Percentiles rank a stretch among this genome's conserved stretches.
Conservation (phyloP, 371 early-diverging fungal species). For the Syncephalis fuscata region DNA sequence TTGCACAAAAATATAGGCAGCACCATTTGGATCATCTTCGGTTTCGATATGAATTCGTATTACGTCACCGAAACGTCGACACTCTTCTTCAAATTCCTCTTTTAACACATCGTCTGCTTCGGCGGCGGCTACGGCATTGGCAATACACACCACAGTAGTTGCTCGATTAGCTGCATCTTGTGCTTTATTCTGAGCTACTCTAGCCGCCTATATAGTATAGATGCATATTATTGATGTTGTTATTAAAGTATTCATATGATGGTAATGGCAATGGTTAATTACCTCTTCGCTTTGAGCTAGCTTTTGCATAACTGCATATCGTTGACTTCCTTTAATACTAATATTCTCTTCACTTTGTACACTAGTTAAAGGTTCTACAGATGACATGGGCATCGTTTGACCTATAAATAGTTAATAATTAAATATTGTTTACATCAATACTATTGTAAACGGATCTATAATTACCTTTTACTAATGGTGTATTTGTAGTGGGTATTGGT, state of each 20-base stretch:
- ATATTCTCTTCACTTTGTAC: constrained; percentile 46
- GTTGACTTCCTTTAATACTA: constrained; percentile 35
- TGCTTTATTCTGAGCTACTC: neutral
- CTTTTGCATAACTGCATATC: constrained; percentile 56
- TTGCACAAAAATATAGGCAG: constrained; percentile 41
- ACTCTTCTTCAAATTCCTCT: constrained; percentile 50
- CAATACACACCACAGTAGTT: constrained; percentile 31
- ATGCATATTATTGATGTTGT: neutral
- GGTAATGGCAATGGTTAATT: neutral
- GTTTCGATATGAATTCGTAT: constrained; percentile 27
- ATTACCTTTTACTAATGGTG: too few relatives aligned
- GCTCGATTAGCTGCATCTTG: constrained; percentile 1
- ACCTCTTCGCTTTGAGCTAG: constrained; percentile 27
- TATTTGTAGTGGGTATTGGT: too few relatives aligned
- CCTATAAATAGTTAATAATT: too few relatives aligned
- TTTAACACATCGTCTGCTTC: constrained; percentile 52
- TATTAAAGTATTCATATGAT: neutral
- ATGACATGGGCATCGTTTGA: too few relatives aligned
- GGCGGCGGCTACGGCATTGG: constrained; percentile 29
- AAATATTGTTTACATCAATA: too few relatives aligned
- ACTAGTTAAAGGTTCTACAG: constrained; percentile 11
- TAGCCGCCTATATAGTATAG: neutral
- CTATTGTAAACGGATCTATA: too few relatives aligned
- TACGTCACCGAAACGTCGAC: constrained; percentile 42
- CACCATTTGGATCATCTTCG: constrained; percentile 10